Base-by-base conservation (phyloP, 2,329 filamentous ascomycete species). In the Cladophialophora bantiana region DNA sequence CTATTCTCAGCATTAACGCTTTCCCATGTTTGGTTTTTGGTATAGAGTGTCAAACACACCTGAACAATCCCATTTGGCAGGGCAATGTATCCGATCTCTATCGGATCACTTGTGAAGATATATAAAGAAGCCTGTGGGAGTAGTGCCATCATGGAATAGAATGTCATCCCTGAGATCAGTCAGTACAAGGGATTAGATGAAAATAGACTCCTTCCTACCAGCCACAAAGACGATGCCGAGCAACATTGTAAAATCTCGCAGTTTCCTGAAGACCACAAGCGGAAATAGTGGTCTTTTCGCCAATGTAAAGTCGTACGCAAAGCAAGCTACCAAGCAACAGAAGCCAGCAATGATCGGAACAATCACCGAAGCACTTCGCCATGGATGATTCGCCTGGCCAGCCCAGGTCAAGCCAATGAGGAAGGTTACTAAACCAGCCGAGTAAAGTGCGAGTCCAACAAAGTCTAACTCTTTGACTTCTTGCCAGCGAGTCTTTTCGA, bases 391-490 rank as follows among this genome's bases (percentile, higher is more conserved):
- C 2, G 73, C 66, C 2, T 66, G 72, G 12, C 81, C 80, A 52
- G 80, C 79, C 75, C 75, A 78, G 42, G 77, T 79, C 2, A 83
- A 74, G 9, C 82, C 82, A 54, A 83, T 69, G 32, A 83, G 72
- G 64, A 82, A 78, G 12, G 80, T 70, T 3, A 81, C 73, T 10
- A 78, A 75, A 26, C 82, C 81, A n/a, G 73, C 73, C 7, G 77
- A 66, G 70, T 77, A 82, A 0, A 84, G 74, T 32, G 80, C 72
- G 54, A 83, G 78, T 32, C 82, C 82, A 50, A 81, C 56, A 68
- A 75, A 82, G 70, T 84, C 84, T 6, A 85, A 75, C 67, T 80
- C 76, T 69, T 76, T 78, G 54, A 81, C 67, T 70, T 78, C 77
- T 68, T 81, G 73, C 32, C 62, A 75, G 73, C 56, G 73, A 42